Conservation (phyloP, 768 basidiomycete species). For the Kwoniella pini region DNA sequence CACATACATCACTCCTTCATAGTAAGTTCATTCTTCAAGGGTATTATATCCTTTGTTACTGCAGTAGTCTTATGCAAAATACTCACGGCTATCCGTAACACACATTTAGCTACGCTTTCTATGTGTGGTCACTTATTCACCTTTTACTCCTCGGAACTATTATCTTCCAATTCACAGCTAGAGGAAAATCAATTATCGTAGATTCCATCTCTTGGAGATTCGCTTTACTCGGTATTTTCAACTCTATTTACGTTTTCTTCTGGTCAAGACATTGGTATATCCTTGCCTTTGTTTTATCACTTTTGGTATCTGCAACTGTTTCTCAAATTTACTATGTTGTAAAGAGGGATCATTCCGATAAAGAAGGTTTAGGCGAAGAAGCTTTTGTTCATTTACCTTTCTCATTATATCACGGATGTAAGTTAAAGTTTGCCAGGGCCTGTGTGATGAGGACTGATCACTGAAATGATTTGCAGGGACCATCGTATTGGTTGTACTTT, state of each 20-base stretch:
- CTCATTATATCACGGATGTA: conserved; percentile 82
- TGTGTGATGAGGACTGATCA: no score
- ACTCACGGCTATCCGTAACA: background rate
- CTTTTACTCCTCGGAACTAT: conserved; percentile 85
- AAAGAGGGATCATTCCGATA: conserved; percentile 72
- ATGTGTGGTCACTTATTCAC: conserved; percentile 77
- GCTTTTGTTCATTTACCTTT: conserved; percentile 93
- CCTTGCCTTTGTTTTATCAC: conserved; percentile 77
- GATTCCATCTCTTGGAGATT: conserved; percentile 91
- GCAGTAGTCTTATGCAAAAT: no score
- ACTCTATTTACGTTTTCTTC: conserved; percentile 83
- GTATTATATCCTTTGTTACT: no score
- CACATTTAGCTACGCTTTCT: conserved; percentile 24
- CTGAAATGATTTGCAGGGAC: conserved; percentile 44
- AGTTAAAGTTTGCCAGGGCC: conserved; percentile 12
- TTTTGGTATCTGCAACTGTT: conserved; percentile 78
- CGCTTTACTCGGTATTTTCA: conserved; percentile 80
- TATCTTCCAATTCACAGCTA: conserved; percentile 59
- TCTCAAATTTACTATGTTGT: conserved; percentile 92
- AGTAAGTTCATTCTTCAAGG: conserved; percentile 38
- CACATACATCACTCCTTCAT: conserved; percentile 92
- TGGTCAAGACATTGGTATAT: conserved; percentile 75
- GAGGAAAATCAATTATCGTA: conserved; percentile 74
- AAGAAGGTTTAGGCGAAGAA: conserved; percentile 71
- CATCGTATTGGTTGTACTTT: conserved; percentile 54